Base-by-base conservation (phyloP, 768 basidiomycete genomes). In the Dentipellis fragilis region DNA sequence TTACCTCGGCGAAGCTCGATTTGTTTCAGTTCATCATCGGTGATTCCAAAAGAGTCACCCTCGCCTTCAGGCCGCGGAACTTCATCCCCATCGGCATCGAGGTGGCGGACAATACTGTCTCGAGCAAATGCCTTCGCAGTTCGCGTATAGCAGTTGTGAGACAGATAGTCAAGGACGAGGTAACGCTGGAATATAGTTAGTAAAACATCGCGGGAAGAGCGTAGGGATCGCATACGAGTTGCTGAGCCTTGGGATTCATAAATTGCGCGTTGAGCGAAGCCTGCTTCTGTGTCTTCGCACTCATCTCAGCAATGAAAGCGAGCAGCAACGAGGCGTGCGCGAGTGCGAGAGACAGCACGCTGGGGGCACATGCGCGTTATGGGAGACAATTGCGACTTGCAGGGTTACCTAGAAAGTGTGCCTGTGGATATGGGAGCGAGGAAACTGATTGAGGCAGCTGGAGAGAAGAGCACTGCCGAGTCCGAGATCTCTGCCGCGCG, bases 151-250 rank as follows among this genome's bases (percentile, higher is more conserved):
- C 84, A 85, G 40, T 80, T 76, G 62, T 91, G 87, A 54, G 79
- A 80, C 1, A 93, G 78, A 64, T 90, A 92, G 62, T 88, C 83
- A 38, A 92, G 72, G 14, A 92, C 84, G 48, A 92, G 69, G 16
- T 76, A 67, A 46, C 83, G 80, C 87, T 89, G 64, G 67, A 14
- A 42, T 19, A 42, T 12, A 21, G 22, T 49, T 10, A 49, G 29
- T 21, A 56, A 40, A 29, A 29, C 29, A 29, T 29, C 29, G 6
- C 29, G 6, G 3, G 29, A 29, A 29, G 29, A 29, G 29, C 29
- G 29, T 29, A 29, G 37, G n/a, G 21, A 36, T 10, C 12, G 56
- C 61, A 50, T 55, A 52, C 59, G 51, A 62, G 48, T 34, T 56
- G 56, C n/a, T 21, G 51, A 17, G 47, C 14, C 29, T 17, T 42